Conservation (phyloP, 1,139 yeast species). For the Pichia sp. region DNA sequence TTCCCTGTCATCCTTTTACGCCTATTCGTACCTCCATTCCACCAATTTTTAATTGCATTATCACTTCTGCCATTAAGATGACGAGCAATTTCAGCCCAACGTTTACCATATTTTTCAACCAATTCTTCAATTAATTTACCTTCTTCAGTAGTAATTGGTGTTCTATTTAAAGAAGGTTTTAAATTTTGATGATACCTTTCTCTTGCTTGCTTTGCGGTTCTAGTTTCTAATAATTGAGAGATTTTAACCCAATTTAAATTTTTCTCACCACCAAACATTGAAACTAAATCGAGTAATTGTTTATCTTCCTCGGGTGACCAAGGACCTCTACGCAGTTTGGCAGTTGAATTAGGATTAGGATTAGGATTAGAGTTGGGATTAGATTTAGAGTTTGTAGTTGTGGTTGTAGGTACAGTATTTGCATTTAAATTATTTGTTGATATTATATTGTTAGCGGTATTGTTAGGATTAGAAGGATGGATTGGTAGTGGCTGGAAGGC, state of each 20-base stretch:
- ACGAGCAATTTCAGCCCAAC: slow-evolving; percentile 92
- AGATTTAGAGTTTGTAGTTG: neutral
- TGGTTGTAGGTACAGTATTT: neutral
- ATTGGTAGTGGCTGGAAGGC: too few relatives aligned
- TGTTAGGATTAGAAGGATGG: too few relatives aligned
- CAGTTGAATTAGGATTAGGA: too few relatives aligned
- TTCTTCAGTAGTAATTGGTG: slow-evolving; percentile 81
- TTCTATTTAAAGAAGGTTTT: slow-evolving; percentile 73
- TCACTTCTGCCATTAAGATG: slow-evolving; percentile 83
- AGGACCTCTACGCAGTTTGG: slow-evolving; percentile 52
- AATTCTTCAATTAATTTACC: slow-evolving; percentile 74
- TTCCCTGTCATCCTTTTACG: slow-evolving; percentile 60
- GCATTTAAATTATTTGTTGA: too few relatives aligned
- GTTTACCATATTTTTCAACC: slow-evolving; percentile 74
- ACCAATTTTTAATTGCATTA: slow-evolving; percentile 92
- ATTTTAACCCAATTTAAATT: slow-evolving; percentile 77
- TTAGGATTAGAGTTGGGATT: too few relatives aligned
- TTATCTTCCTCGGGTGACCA: slow-evolving; percentile 88
- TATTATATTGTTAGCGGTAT: too few relatives aligned
- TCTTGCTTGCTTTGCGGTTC: slow-evolving; percentile 89
- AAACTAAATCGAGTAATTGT: slow-evolving; percentile 60
- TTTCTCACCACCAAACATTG: slow-evolving; percentile 64
- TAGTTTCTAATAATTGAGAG: slow-evolving; percentile 60
- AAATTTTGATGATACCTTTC: slow-evolving; percentile 89
- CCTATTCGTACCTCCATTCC: slow-evolving; percentile 90